Conservation (phyloP, 371 early-diverging fungal genomes). For the Parasitella parasitica region DNA sequence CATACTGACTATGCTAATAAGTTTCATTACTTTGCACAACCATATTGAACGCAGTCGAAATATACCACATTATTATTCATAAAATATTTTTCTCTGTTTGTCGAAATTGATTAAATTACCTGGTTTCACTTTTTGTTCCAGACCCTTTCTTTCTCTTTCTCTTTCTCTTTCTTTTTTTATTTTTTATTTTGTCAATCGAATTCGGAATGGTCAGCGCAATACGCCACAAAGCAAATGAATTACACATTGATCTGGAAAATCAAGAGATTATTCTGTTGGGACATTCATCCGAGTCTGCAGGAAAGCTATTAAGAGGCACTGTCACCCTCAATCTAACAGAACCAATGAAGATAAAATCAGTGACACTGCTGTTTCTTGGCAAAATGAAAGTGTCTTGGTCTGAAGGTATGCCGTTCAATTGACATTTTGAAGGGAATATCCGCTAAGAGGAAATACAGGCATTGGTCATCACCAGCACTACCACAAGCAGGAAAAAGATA, state of each 20-base stretch:
- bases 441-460: conserved; percentile 11
- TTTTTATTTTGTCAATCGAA: background rate
- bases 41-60: too few relatives aligned
- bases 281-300: conserved; percentile 39
- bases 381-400: conserved; percentile 52
- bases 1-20: conserved; percentile 50
- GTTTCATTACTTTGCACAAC: conserved; percentile 40
- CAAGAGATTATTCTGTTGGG: conserved; percentile 36
- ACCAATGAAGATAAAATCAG: conserved; percentile 40
- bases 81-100: background rate
- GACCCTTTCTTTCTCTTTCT: background rate
- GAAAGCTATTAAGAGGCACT: conserved; percentile 37
- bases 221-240: conserved; percentile 24
- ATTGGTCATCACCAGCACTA: conserved; percentile 44
- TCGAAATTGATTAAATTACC: background rate
- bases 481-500: conserved; percentile 37
- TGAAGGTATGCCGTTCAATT: conserved; percentile 30
- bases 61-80: too few relatives aligned
- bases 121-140: background rate
- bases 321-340: conserved; percentile 30
- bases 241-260: conserved; percentile 31
- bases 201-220: conserved; percentile 13
- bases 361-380: conserved; percentile 33
- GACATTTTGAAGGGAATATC: background rate
- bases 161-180: background rate